Base-by-base conservation (phyloP, 2,329 filamentous ascomycete genomes). In the Nemania serpens region DNA sequence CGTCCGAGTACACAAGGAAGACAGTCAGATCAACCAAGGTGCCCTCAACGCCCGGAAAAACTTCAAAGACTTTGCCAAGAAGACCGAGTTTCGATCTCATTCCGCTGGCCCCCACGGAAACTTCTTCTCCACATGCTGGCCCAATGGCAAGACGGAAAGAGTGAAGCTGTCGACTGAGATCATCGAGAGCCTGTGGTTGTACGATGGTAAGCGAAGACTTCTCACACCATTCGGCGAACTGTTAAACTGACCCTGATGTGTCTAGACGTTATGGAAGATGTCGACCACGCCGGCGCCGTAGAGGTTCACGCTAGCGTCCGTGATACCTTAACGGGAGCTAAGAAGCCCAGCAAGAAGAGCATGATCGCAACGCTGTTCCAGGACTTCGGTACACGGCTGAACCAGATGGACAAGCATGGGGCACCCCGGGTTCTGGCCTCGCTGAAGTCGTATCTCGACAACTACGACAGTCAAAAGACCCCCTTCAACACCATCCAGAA, bases 151-250 rank as follows among this genome's bases (percentile, higher is more conserved):
- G 55, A 56, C 58, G 15, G 65, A 67, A 29, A 17, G 65, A 37
- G 60, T 67, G 15, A 67, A 63, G 63, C 22, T 67, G 34, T 63
- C 65, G n/a, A 65, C 65, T 2, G 65, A 67, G 49, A 67, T 67
- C 34, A 67, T 67, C 11, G 65, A 67, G 46, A 65, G 63, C 39
- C 36, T 67, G 3, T 67, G 65, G 65, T 15, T 65, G 25, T 67
- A 67, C 25, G 65, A 67, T 58, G 65, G 65, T 67, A 59, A 67
- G 65, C 12, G 18, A 22, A 45, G 39, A 29, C 15, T 18, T 37
- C 11, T 37, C 5, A 33, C 25, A 3, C 36, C n/a, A 11, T 20
- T 13, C 6, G 15, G 5, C 12, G 25, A 46, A 25, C 29, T 37
- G 4, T 50, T 54, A 3, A 2, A 51, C 56, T 63, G 22, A 63